These are phyloP conservation scores for Coemansia sp. DNA, from an alignment of 192 early-diverging fungal genomes.

Conservation along the genomic window DNA sequence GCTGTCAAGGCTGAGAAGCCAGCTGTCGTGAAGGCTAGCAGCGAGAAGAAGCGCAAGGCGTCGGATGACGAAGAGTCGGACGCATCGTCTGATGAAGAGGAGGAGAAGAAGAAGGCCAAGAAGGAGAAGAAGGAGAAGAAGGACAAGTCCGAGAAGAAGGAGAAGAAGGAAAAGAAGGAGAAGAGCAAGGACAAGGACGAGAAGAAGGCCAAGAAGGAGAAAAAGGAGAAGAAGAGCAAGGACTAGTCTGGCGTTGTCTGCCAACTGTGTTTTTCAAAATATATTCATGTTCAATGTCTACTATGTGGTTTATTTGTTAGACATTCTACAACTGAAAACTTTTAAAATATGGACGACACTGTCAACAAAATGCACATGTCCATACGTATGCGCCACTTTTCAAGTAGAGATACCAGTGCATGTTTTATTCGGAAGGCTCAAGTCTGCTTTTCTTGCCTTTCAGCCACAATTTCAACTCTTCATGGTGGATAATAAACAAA, in stretches of 20 bases:
- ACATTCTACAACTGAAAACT: no score
- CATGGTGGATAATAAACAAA: no score
- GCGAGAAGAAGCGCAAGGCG: conserved; percentile 56
- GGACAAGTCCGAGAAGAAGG: conserved; percentile 45
- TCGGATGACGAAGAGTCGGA: conserved; percentile 33
- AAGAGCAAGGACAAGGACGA: conserved; percentile 43
- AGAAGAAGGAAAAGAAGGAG: conserved; percentile 26
- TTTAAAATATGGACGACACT: no score
- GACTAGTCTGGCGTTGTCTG: conserved; percentile 7
- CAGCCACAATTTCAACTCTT: no score
- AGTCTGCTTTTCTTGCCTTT: no score
- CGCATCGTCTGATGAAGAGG: conserved; percentile 42
- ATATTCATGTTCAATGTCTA: neutral
- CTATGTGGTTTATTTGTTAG: neutral
- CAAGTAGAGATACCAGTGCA: no score
- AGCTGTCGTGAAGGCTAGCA: conserved; percentile 8
- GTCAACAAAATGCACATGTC: neutral
- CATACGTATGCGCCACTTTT: no score
- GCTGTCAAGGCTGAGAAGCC: conserved; percentile 17
- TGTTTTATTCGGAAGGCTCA: no score
- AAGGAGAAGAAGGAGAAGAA: conserved; percentile 45
- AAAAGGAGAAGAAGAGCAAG: conserved; percentile 31
- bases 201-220: conserved; percentile 45
- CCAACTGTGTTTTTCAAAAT: neutral
- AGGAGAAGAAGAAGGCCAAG: conserved; percentile 32